Conservation (phyloP, 176 grass and related monocot species). For the Alloteropsis semialata region DNA sequence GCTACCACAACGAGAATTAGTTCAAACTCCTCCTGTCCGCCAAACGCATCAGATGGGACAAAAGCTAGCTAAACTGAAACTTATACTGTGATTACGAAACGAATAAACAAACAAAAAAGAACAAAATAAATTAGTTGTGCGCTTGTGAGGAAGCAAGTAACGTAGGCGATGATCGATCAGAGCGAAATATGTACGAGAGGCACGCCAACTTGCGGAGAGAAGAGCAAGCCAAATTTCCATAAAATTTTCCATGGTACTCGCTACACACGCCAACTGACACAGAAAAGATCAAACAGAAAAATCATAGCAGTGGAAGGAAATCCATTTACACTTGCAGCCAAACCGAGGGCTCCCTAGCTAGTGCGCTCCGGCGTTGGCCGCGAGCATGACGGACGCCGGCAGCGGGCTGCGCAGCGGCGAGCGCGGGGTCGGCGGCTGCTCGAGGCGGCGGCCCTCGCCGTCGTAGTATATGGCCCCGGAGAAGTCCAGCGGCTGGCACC, state of each 20-base stretch:
- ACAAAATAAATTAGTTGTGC: too few species aligned
- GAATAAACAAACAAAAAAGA: background rate
- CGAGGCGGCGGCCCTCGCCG: slow-evolving; percentile 60
- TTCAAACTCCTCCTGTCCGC: background rate
- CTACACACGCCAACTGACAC: background rate
- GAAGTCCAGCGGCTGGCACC: slow-evolving; percentile 76
- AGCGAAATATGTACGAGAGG: background rate
- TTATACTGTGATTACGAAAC: background rate
- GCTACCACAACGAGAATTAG: too few species aligned
- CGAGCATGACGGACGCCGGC: slow-evolving; percentile 35
- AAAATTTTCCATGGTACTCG: background rate
- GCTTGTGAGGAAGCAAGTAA: too few species aligned
- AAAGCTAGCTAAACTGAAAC: background rate
- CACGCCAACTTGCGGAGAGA: background rate
- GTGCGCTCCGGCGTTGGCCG: slow-evolving; percentile 26
- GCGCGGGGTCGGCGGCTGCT: slow-evolving; percentile 48
- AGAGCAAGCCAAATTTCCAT: slow-evolving; percentile 5
- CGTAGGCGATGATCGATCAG: background rate
- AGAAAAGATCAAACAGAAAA: background rate
- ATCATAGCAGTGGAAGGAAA: background rate
- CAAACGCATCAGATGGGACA: background rate
- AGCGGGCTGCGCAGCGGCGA: slow-evolving; percentile 73
- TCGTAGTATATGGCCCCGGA: slow-evolving; percentile 90
- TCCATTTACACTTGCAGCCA: background rate
- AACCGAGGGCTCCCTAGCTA: background rate